phyloP scores from a whole-genome alignment of 2,329 filamentous ascomycete genomes.

The Dryadomyces quercivorus region DNA sequence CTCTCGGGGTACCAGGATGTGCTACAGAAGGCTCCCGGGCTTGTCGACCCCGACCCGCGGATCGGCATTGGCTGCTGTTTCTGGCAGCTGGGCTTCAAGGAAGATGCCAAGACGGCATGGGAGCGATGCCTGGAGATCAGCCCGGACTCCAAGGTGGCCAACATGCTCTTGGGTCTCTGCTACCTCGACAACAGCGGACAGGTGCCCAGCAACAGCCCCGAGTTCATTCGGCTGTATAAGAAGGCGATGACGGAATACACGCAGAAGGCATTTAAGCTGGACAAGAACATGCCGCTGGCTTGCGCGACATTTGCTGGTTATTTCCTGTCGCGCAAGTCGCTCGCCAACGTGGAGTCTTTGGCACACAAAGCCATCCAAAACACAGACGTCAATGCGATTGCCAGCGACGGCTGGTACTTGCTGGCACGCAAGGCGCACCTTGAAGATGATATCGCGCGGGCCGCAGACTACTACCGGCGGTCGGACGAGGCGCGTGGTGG shows the following conservation, averaged over 20 bases:
- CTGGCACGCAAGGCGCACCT: conserved; percentile 87
- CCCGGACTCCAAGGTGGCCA: conserved; percentile 76
- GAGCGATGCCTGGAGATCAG: conserved; percentile 71
- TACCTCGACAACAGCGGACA: conserved; percentile 79
- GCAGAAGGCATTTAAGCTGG: conserved; percentile 84
- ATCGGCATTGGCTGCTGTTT: conserved; percentile 95
- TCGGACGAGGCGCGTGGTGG: conserved; percentile 88
- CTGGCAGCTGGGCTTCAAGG: conserved; percentile 92
- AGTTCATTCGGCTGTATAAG: conserved; percentile 77
- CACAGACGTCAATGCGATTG: conserved; percentile 91
- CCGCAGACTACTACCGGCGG: conserved; percentile 75
- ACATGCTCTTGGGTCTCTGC: conserved; percentile 80
- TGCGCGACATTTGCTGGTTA: conserved; percentile 85
- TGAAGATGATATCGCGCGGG: conserved; percentile 59
- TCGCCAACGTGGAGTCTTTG: conserved; percentile 71
- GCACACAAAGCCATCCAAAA: conserved; percentile 89
- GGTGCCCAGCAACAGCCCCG: conserved; percentile 69
- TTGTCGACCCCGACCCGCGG: conserved; percentile 86
- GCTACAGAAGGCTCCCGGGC: conserved; percentile 69
- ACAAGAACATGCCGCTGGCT: conserved; percentile 81
- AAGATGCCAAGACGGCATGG: conserved; percentile 85
- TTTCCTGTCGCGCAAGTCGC: conserved; percentile 72
- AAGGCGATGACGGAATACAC: conserved; percentile 92
- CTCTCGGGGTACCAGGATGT: conserved; percentile 79
- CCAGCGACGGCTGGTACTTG: conserved; percentile 95